Evolutionary conservation across 805 yeast species (phyloP), one percentile per base, ranked within the genome.

Genomic region (Kodamaea fukazawae): DNA sequence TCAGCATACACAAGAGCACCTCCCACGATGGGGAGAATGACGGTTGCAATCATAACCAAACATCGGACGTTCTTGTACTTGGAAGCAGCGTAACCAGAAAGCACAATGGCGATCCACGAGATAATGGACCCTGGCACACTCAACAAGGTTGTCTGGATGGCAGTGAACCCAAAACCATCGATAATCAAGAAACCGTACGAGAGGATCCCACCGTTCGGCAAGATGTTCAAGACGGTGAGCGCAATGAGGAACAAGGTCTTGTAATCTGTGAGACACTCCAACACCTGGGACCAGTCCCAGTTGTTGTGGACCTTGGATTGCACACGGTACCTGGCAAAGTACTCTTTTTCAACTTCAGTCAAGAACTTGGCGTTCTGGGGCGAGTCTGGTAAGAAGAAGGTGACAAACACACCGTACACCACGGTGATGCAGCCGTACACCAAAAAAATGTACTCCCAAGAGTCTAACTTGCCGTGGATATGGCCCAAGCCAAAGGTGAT

Each of bases 1-100:
- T 11, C 22, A 3, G 26, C 16, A 29, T 38, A 42, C 1, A 44
- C 42, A 12, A 60, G 34, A 18, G 53, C 57, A 29, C 60, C 59
- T 26, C 63, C 63, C 32, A 51, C 49, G 31, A 58, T 44, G 4
- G 56, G 53, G n/a, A 50, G 22, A 48, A 50, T 31, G 18, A 45
- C 41, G 11, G 44, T 38, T 2, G 29, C 13, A 13, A 37, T 29
- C 25, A 39, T 33, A 20, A 45, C 25, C 33, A 29, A 36, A 17
- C 41, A 33, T 23, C 46, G 28, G 17, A 26, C n/a, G 39, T 40
- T 38, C 7, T 29, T 29, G 29, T 27, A 22, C 14, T 26, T 28
- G 4, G 40, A 32, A 18, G 42, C 33, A 13, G 38, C n/a, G 32
- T 12, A 39, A 8, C 46, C 45, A 7, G 43, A 16, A 17, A 27